A percentile compares a stretch with the other conserved stretches of the same genome.
These are phyloP conservation scores for Argentina anserina DNA, from an alignment of 306 rosid species.

Conservation along the genomic window DNA sequence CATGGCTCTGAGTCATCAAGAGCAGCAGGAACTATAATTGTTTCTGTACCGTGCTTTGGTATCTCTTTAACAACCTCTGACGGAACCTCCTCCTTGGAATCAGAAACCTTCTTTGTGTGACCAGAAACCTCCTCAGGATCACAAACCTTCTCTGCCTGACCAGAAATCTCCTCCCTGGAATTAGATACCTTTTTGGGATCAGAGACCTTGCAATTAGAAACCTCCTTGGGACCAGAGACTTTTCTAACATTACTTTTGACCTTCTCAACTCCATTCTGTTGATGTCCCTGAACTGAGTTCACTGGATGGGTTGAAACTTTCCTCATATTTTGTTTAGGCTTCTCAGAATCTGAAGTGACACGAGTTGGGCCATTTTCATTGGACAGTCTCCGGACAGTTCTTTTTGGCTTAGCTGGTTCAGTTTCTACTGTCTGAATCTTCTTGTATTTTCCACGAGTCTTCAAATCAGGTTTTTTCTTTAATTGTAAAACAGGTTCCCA, in stretches of 20 bases:
- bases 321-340: slow-evolving; percentile 24
- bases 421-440: slow-evolving; percentile 13
- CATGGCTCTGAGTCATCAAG: slow-evolving; percentile 16
- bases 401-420: slow-evolving; percentile 23
- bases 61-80: slow-evolving; percentile 9
- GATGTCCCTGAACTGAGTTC: slow-evolving; percentile 19
- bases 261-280: slow-evolving; percentile 20
- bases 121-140: slow-evolving; percentile 9
- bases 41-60: slow-evolving; percentile 6
- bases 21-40: slow-evolving; percentile 9
- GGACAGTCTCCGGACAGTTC: slow-evolving; percentile 18
- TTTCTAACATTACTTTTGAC: slow-evolving; percentile 18
- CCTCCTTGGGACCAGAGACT: slow-evolving; percentile 13
- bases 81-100: not conserved
- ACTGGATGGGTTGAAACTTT: slow-evolving; percentile 22
- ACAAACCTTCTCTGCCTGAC: slow-evolving; percentile 7
- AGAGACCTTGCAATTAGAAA: too few species aligned
- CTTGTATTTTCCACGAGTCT: slow-evolving; percentile 15
- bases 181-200: slow-evolving; percentile 18
- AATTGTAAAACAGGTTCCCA: slow-evolving; percentile 26
- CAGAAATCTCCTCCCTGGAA: slow-evolving; percentile 15
- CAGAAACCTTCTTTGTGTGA: slow-evolving; percentile 13
- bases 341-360: slow-evolving; percentile 23
- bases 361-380: slow-evolving; percentile 21
- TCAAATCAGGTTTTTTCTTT: slow-evolving; percentile 18